Conservation (phyloP, 192 early-diverging fungal genomes). For the Phycomyces blakesleeanus region DNA sequence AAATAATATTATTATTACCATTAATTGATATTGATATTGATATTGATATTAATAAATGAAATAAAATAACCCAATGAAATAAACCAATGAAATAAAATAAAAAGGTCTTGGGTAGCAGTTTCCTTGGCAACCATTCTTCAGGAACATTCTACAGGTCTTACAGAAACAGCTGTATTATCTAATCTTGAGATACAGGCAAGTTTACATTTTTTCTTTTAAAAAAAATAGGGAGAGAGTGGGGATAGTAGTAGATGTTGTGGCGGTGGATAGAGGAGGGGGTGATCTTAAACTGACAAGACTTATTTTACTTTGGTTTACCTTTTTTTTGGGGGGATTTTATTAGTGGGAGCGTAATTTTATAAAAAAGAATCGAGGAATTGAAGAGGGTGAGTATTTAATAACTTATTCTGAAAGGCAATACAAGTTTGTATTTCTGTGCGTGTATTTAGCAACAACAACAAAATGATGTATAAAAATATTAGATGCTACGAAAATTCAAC, state of each 20-base stretch:
- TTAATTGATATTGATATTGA: too few relatives aligned
- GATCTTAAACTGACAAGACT: background rate
- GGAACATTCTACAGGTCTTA: slow-evolving; percentile 13
- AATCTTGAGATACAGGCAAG: slow-evolving; percentile 14
- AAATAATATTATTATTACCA: too few relatives aligned
- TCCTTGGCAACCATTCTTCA: background rate
- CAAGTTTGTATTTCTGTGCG: background rate
- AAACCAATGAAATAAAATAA: background rate
- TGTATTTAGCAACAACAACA: too few relatives aligned
- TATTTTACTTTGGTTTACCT: background rate
- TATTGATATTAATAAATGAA: too few relatives aligned
- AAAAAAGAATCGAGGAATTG: slow-evolving; percentile 5
- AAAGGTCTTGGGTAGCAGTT: slow-evolving; percentile 20
- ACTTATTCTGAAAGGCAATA: background rate
- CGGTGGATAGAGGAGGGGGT: background rate
- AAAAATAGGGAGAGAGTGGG: too few relatives aligned
- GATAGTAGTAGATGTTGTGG: too few relatives aligned
- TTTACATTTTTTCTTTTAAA: too few relatives aligned
- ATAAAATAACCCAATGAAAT: too few relatives aligned
- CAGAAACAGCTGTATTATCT: background rate
- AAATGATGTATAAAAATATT: too few relatives aligned
- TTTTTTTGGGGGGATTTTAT: background rate
- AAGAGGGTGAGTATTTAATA: background rate
- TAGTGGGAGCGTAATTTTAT: slow-evolving; percentile 21
- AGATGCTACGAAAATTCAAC: slow-evolving; percentile 16